These are phyloP conservation scores for Fusarium sp. DNA, from an alignment of 2,329 filamentous ascomycete genomes.

Conservation along the genomic window DNA sequence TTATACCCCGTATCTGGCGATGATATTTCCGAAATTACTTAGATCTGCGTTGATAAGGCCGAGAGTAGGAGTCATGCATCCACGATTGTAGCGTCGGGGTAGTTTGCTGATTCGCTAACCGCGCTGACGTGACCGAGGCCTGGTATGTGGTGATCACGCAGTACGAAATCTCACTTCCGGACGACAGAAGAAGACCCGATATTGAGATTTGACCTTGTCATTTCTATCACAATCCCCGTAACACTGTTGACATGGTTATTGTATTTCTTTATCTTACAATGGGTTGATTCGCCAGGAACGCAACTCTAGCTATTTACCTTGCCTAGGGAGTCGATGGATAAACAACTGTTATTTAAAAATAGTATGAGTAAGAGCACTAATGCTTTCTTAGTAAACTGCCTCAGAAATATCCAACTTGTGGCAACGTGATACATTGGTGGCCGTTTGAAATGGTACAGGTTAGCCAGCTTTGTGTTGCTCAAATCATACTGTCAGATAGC, in stretches of 20 bases:
- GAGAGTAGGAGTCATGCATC: background rate
- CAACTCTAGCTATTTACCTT: accelerated
- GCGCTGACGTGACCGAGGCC: conserved; percentile 27
- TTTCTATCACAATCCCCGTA: too few relatives aligned
- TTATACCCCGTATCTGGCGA: accelerated
- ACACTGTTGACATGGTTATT: too few relatives aligned
- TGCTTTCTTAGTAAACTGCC: accelerated
- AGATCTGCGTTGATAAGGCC: background rate
- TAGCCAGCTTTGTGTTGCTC: accelerated
- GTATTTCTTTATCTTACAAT: too few relatives aligned
- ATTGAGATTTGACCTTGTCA: too few relatives aligned
- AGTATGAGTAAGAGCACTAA: accelerated
- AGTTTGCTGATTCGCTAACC: background rate
- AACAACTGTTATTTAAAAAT: accelerated
- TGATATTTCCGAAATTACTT: background rate
- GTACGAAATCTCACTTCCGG: accelerated
- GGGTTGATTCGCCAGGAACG: accelerated
- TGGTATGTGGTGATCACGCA: conserved; percentile 19
- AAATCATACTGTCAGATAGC: accelerated
- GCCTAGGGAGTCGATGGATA: accelerated
- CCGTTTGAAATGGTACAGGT: accelerated
- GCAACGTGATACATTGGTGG: accelerated
- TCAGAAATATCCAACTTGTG: background rate
- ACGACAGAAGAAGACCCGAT: accelerated
- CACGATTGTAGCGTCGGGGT: background rate